Conservation (phyloP, 139 green algal species). For the Eudorina sp. region DNA sequence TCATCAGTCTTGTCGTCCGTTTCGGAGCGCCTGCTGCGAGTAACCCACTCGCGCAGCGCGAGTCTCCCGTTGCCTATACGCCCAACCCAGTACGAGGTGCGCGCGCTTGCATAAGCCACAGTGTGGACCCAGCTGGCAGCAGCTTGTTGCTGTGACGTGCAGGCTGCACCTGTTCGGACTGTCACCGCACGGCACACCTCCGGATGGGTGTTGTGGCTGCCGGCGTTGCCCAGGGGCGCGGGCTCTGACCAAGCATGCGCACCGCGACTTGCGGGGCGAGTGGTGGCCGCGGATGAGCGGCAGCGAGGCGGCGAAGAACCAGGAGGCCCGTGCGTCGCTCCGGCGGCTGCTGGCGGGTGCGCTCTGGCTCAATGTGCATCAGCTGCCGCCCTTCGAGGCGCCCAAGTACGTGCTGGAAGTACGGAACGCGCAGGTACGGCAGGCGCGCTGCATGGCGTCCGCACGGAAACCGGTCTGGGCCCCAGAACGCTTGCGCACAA, state of each 20-base stretch:
- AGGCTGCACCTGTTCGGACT: no score
- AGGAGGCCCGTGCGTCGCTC: slow-evolving; percentile 10
- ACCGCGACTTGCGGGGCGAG: slow-evolving; percentile 28
- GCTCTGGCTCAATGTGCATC: slow-evolving; percentile 39
- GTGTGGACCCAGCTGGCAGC: no score
- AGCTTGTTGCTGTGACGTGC: no score
- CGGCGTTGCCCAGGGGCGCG: not conserved
- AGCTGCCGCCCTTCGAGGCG: slow-evolving; percentile 34
- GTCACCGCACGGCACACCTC: no score
- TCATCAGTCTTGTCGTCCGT: no score
- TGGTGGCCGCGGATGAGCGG: slow-evolving; percentile 37
- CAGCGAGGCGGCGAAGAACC: slow-evolving; percentile 41
- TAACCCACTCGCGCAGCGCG: no score
- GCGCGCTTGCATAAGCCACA: no score
- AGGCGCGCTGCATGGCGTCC: not conserved
- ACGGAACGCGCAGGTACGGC: slow-evolving; percentile 21
- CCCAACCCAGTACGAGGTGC: no score
- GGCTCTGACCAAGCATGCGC: slow-evolving; percentile 26
- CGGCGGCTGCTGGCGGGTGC: slow-evolving; percentile 15
- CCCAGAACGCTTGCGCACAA: not conserved
- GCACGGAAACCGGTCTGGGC: no score
- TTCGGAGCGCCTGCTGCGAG: no score
- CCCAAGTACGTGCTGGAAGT: slow-evolving; percentile 37
- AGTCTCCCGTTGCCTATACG: no score
- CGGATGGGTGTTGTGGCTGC: no score